These are phyloP conservation scores for Aphelidium insulamus DNA, from an alignment of 371 early-diverging fungal species.

Conservation along the genomic window DNA sequence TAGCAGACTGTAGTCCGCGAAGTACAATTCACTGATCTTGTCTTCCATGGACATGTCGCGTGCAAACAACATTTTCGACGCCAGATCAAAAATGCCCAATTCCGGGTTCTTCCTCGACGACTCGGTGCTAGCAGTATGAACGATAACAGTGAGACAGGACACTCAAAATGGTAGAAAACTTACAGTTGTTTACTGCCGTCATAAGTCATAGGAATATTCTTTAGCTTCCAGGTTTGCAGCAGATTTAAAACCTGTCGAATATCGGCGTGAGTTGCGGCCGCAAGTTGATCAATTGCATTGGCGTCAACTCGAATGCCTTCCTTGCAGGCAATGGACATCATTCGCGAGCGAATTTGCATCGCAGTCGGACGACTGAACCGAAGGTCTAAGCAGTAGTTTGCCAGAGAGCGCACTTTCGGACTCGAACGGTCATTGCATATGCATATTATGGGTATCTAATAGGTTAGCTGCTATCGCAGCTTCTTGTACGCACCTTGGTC, in stretches of 20 bases:
- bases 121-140: conserved; percentile 1
- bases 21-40: conserved; percentile 80
- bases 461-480: too few relatives aligned
- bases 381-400: conserved; percentile 72
- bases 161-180: conserved; percentile 4
- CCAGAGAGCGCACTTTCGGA: conserved; percentile 72
- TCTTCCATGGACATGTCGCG: conserved; percentile 31
- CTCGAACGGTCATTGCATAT: conserved; percentile 95
- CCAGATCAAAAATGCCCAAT: conserved; percentile 66
- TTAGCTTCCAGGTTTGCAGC: conserved; percentile 64
- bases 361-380: conserved; percentile 55
- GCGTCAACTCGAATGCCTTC: conserved; percentile 60
- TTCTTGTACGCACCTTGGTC: conserved; percentile 29
- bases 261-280: conserved; percentile 65
- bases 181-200: conserved; percentile 57
- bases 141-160: neutral
- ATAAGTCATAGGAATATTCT: conserved; percentile 36
- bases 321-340: conserved; percentile 51
- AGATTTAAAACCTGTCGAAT: conserved; percentile 96
- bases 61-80: conserved; percentile 33
- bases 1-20: conserved; percentile 69
- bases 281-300: conserved; percentile 73
- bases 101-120: conserved; percentile 56
- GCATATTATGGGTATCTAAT: conserved; percentile 87
- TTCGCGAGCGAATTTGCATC: conserved; percentile 37